Base-by-base conservation (phyloP, 345 rosid species). In the Streptanthus diversifolius region DNA sequence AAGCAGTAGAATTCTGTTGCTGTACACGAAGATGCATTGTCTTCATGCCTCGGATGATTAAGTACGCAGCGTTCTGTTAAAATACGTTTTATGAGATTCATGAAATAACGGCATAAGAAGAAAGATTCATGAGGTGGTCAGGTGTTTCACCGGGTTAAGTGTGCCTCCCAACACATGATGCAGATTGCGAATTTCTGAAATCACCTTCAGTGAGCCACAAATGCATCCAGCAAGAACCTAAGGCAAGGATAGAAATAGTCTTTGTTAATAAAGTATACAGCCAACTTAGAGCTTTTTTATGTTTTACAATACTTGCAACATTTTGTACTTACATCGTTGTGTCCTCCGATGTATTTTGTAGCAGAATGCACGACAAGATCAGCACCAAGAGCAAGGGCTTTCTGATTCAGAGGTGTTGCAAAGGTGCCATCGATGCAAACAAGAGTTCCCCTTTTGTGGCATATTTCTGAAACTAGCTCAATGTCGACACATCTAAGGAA, bases 341-440 rank as follows among this genome's bases (percentile, higher is more conserved):
- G 99, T 17, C 99, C 99, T 22, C 87, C 99, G 60, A 95, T 87
- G 79, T 82, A 95, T 71, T 95, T 95, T 49, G 99, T 90, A 56
- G 88, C 88, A 69, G 99, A 95, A 77, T 95, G 99, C 67, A 95
- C 75, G 44, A 88, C 82, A 77, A 95, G 91, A 88, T 95, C 99
- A 73, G 99, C 97, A 63, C 99, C 99, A 73, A 90, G 88, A 18
- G 96, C 85, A 67, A 95, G 90, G 18, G 92, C 96, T 81, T 92
- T 95, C 81, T 95, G 99, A 79, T 95, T 95, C 73, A 95, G 80
- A 76, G 98, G 95, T 58, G 99, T 95, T 30, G 99, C 99, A 82
- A 95, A 95, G 74, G 99, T 95, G 71, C 99, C 99, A 77, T 95
- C 99, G 37, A 95, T 84, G 87, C 99, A 95, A 45, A 95, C 99